These are phyloP conservation scores for Malus orientalis DNA, from an alignment of 306 rosid genomes.

Conservation along the genomic window DNA sequence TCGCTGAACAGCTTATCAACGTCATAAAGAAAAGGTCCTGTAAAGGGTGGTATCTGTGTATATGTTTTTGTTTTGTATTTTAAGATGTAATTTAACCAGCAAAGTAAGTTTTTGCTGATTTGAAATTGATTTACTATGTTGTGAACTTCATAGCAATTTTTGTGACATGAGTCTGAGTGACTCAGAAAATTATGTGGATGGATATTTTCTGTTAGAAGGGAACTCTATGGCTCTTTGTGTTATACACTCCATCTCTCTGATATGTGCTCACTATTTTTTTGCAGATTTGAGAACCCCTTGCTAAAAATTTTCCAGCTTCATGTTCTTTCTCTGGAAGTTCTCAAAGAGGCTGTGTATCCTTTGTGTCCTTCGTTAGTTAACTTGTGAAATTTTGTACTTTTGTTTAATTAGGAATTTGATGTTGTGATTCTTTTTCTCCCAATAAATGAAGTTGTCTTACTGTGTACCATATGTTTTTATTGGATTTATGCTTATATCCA, in stretches of 20 bases:
- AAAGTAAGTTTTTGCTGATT: neutral
- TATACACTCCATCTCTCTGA: conserved; percentile 18
- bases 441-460: neutral
- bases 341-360: conserved; percentile 99
- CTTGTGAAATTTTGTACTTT: conserved; percentile 7
- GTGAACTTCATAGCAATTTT: neutral
- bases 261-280: conserved; percentile 16
- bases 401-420: neutral
- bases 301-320: conserved; percentile 63
- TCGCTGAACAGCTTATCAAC: neutral
- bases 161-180: neutral
- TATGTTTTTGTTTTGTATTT: neutral
- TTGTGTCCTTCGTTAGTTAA: conserved; percentile 19
- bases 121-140: neutral
- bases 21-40: neutral
- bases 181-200: neutral
- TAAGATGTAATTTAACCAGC: neutral
- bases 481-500: conserved; percentile 1
- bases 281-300: conserved; percentile 64
- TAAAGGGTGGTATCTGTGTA: neutral
- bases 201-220: conserved; percentile 2
- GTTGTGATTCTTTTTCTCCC: neutral
- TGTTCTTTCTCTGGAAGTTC: conserved; percentile 75
- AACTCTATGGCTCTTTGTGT: neutral
- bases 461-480: conserved; percentile 1